Evolutionary conservation across 1,284 basidiomycete genomes (phyloP).

Genomic region (Puccinia hordei): DNA sequence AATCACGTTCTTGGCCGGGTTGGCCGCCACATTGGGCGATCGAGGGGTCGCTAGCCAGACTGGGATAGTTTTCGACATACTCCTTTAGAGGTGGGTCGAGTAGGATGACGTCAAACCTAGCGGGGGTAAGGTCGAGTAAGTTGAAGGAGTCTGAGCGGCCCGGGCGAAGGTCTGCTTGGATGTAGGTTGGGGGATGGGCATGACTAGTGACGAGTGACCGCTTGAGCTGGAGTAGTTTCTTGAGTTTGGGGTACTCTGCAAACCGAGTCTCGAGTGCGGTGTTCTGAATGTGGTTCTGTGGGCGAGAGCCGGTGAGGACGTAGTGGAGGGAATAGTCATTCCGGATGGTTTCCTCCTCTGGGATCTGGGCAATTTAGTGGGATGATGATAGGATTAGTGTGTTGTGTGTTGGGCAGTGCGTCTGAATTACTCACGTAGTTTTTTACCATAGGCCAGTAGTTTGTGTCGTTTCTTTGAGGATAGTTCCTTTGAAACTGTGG

Average conservation of each 20-base stretch:
- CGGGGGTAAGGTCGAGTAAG: slow-evolving; percentile 65
- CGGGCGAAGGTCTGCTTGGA: slow-evolving; percentile 59
- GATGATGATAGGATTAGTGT: too few relatives aligned
- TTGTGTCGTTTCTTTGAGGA: slow-evolving; percentile 49
- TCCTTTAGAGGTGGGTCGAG: slow-evolving; percentile 77
- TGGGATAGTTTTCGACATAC: slow-evolving; percentile 64
- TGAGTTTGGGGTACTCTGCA: slow-evolving; percentile 93
- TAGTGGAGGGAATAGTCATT: slow-evolving; percentile 92
- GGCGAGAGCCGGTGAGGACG: slow-evolving; percentile 84
- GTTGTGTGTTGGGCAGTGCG: background rate
- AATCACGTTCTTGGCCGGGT: slow-evolving; percentile 1
- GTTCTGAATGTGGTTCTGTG: slow-evolving; percentile 85
- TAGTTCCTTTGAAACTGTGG: slow-evolving; percentile 29
- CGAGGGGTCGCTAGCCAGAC: slow-evolving; percentile 32
- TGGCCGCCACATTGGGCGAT: slow-evolving; percentile 19
- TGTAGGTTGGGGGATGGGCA: slow-evolving; percentile 63
- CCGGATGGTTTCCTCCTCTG: slow-evolving; percentile 88
- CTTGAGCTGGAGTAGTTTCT: slow-evolving; percentile 76
- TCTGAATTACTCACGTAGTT: slow-evolving; percentile 64
- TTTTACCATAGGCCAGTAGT: slow-evolving; percentile 51
- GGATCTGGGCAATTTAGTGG: slow-evolving; percentile 58
- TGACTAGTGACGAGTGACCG: slow-evolving; percentile 60
- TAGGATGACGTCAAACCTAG: slow-evolving; percentile 89
- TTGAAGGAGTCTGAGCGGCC: slow-evolving; percentile 58
- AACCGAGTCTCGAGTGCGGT: slow-evolving; percentile 82